Evolutionary conservation across 164 flowering plant genomes (phyloP).

Genomic region (Echeveria elegans): DNA sequence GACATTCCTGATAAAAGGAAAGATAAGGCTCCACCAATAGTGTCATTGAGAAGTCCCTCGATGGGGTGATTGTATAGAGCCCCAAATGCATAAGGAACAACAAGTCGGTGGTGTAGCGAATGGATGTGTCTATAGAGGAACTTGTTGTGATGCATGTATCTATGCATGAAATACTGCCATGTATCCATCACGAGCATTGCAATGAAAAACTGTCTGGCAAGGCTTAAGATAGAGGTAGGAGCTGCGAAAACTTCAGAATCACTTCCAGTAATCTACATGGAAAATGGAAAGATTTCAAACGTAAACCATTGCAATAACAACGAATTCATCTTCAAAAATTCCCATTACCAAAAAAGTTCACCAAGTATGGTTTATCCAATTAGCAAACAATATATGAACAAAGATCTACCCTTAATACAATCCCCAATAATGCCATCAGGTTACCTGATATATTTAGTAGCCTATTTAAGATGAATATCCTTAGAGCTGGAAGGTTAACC

Average conservation of each 20-base stretch:
- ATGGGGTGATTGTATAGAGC: slow-evolving; percentile 92
- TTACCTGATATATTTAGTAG: too few relatives aligned
- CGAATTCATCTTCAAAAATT: too few relatives aligned
- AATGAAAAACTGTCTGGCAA: slow-evolving; percentile 49
- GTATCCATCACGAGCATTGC: slow-evolving; percentile 90
- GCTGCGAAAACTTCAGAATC: slow-evolving; percentile 16
- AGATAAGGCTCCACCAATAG: slow-evolving; percentile 60
- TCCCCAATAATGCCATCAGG: too few relatives aligned
- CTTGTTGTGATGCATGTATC: slow-evolving; percentile 95
- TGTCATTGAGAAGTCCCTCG: slow-evolving; percentile 86
- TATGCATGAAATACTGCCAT: slow-evolving; percentile 94
- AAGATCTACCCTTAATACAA: too few relatives aligned
- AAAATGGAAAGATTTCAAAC: not conserved
- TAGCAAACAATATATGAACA: too few relatives aligned
- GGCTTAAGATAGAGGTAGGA: slow-evolving; percentile 32
- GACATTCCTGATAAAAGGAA: slow-evolving; percentile 9
- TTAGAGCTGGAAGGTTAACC: too few relatives aligned
- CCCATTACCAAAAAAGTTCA: too few relatives aligned
- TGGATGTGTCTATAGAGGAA: slow-evolving; percentile 86
- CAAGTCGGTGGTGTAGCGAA: slow-evolving; percentile 85
- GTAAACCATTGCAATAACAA: not conserved
- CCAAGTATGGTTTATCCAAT: too few relatives aligned
- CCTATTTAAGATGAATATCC: too few relatives aligned
- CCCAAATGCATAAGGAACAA: slow-evolving; percentile 93
- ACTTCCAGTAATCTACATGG: slow-evolving; percentile 52